Base-by-base conservation (phyloP, 129 eudicot genomes). In the Pulicaria dysenterica region DNA sequence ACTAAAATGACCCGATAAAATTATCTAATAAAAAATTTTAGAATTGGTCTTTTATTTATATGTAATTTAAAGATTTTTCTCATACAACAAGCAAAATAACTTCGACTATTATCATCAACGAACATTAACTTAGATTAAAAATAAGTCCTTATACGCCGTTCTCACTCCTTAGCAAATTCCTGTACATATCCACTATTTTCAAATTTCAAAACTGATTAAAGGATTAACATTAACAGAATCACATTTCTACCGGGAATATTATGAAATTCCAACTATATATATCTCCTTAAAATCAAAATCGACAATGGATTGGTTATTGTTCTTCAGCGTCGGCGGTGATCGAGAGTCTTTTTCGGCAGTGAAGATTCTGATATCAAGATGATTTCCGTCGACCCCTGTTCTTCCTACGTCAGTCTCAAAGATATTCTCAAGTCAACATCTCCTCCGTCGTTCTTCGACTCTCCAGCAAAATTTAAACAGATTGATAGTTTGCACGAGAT, bases 401-500 rank as follows among this genome's bases (percentile, higher is more conserved):
- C 84, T 11, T 61, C 73, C 7, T 88, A 88, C 84, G 83, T 84
- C 6, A 88, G 95, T 37, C 75, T 88, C 31, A 83, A 78, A 53
- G 95, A 88, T 53, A 9, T 88, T 40, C 45, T 88, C 14, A 76
- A 76, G 14, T 61, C 80, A 5, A 56, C 78, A 2, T 58, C 88
- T 47, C 53, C 89, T 51, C 65, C 67, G 7, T 55, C 77, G 0
- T 51, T 66, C 0, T 36, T 39, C 3, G 77, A 78, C 13, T 64
- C 89, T 47, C 78, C 83, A 14, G 69, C 81, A 34, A 49, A 37
- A 7, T 61, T 12, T n/a, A 50, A 40, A 11, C 54, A 83, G 72
- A 88, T 66, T 39, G 57, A 77, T 16, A 88, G 95, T 68, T 85
- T 90, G 90, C 48, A 75, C 8, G 92, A 89, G 75, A 89, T 89